Evolutionary conservation across 306 rosid species (phyloP).

Genomic region (Acacia acuminata): DNA sequence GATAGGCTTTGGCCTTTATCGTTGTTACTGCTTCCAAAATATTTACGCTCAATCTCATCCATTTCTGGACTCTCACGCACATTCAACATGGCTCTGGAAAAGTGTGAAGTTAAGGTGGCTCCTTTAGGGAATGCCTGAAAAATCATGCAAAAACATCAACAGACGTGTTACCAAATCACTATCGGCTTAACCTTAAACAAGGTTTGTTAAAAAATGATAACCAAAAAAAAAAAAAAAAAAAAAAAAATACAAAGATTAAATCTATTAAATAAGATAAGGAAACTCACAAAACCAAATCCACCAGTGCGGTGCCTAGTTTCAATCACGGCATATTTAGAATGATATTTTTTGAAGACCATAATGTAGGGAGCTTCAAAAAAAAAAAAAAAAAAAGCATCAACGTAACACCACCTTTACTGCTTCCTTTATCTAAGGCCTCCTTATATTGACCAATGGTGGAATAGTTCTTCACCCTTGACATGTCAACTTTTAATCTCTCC

Average conservation of each 20-base stretch:
- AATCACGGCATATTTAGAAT: slow-evolving; percentile 2
- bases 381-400: slow-evolving; percentile 20
- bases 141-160: background rate
- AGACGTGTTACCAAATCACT: background rate
- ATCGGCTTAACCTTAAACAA: background rate
- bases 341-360: slow-evolving; percentile 28
- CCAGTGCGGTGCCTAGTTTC: slow-evolving; percentile 8
- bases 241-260: too few relatives aligned
- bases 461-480: background rate
- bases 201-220: too few relatives aligned
- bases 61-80: background rate
- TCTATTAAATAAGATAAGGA: background rate
- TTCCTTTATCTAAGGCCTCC: slow-evolving; percentile 31
- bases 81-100: slow-evolving; percentile 26
- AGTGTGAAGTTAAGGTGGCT: slow-evolving; percentile 13
- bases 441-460: slow-evolving; percentile 4
- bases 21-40: slow-evolving; percentile 24
- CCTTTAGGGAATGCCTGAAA: slow-evolving; percentile 19
- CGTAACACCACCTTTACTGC: slow-evolving; percentile 28
- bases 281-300: slow-evolving; percentile 42
- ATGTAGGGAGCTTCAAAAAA: slow-evolving; percentile 28
- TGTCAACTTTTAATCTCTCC: background rate
- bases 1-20: background rate
- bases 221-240: background rate
- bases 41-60: background rate